Evolutionary conservation across 108 stramenopile species (phyloP), one percentile per base, ranked within the genome.

Genomic region (Discostella stelligeroides): DNA sequence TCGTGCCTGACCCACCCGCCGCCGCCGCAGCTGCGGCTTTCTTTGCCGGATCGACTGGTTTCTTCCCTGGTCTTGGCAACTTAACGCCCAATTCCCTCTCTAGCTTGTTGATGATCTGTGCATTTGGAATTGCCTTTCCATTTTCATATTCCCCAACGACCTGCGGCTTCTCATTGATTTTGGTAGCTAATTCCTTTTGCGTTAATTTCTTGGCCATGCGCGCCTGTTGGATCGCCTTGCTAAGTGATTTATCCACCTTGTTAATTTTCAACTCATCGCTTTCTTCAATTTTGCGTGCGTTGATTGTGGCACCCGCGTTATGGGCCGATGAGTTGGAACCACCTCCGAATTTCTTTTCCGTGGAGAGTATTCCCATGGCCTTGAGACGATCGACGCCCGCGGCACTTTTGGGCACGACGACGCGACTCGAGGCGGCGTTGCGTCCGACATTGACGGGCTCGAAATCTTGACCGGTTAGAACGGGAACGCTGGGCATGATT

Each of bases 111-210:
- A 98, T 97, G 75, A 98, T 88, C 79, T 94, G 92, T 27, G 87
- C 90, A 82, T 98, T 97, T 29, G 98, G 98, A 60, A 98, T 87
- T 14, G 98, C 98, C 81, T 95, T 95, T 13, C 98, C 98, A 37
- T 78, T 85, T 72, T 98, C 98, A 81, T 98, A 98, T 58, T 97
- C 89, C 17, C 86, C 95, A n/a, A 98, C 86, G 0, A 98, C 89
- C 81, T 98, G 97, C 15, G 98, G 96, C 64, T 97, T 97, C 75
- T 97, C 96, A 72, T 98, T 98, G 61, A 97, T 97, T 17, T 91
- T 86, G 24, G 97, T 96, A 1, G 96, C 98, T 45, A 98, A 81
- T 34, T 97, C 93, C 70, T 97, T 97, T 84, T 98, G 98, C 9
- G 98, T 95, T 92, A 96, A 82, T 78, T 98, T 98, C 79, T 97